Conservation (phyloP, 768 basidiomycete species). For the Tulasnella sp. region DNA sequence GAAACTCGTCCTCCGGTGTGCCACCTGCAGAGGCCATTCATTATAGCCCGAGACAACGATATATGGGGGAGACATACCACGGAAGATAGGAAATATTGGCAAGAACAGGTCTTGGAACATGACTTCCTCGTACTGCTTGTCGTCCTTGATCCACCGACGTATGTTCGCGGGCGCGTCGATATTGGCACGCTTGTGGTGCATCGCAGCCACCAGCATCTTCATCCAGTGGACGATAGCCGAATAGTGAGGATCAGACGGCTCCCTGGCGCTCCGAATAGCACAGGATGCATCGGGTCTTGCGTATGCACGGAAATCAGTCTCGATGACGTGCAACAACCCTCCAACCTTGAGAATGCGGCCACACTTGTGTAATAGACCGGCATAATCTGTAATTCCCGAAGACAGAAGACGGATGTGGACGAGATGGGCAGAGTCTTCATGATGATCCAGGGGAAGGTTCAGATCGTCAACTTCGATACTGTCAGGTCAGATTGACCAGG, state of each 20-base stretch:
- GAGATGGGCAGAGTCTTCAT: neutral
- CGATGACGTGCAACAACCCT: conserved; percentile 1
- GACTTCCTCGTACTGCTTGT: conserved; percentile 1
- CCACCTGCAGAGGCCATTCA: neutral
- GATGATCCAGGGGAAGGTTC: conserved; percentile 11
- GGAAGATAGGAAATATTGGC: neutral
- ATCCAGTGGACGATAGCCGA: neutral
- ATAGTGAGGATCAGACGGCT: neutral
- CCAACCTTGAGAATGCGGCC: neutral
- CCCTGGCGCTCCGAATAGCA: neutral
- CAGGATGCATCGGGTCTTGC: neutral
- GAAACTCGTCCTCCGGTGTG: neutral
- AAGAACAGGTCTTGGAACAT: conserved; percentile 2
- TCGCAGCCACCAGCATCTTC: neutral
- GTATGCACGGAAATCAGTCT: conserved; percentile 10
- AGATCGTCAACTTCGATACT: conserved; percentile 14
- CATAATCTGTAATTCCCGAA: conserved; percentile 7
- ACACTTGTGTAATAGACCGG: neutral
- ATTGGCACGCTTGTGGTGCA: conserved; percentile 3
- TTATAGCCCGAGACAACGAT: neutral
- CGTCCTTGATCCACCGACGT: conserved; percentile 5
- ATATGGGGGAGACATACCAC: neutral
- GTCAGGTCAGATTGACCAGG: neutral
- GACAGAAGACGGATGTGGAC: conserved; percentile 11
- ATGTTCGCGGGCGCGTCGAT: conserved; percentile 3